A percentile compares a stretch with the other conserved stretches of the same genome.
Evolutionary conservation across 257 asterid species (phyloP).

Genomic region (Voacanga thouarsii): DNA sequence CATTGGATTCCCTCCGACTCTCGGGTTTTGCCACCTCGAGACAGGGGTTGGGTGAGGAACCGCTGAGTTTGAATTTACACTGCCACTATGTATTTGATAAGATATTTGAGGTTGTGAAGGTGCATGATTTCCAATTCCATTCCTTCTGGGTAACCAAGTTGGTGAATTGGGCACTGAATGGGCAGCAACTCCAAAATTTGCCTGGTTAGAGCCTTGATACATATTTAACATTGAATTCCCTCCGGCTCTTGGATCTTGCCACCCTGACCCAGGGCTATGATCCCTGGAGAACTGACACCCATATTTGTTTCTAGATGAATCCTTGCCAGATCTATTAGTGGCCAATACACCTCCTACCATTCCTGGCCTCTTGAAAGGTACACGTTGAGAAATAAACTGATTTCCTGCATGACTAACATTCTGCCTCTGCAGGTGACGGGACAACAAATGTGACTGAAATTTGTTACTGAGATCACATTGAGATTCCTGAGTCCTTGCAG

Average conservation of each 20-base stretch:
- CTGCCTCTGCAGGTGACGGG: slow-evolving; percentile 30
- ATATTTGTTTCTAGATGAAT: slow-evolving; percentile 7
- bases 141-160: slow-evolving; percentile 18
- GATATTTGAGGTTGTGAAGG: slow-evolving; percentile 21
- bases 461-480: slow-evolving; percentile 28
- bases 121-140: slow-evolving; percentile 5
- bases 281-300: slow-evolving; percentile 25
- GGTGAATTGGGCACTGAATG: slow-evolving; percentile 5
- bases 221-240: slow-evolving; percentile 20
- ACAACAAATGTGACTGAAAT: slow-evolving; percentile 20
- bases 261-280: slow-evolving; percentile 24
- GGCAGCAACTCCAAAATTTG: slow-evolving; percentile 8
- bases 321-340: slow-evolving; percentile 19
- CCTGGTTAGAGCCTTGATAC: slow-evolving; percentile 10
- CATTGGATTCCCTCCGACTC: slow-evolving; percentile 19
- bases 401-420: slow-evolving; percentile 28
- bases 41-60: slow-evolving; percentile 18
- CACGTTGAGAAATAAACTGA: slow-evolving; percentile 25
- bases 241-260: slow-evolving; percentile 18
- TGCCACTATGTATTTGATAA: slow-evolving; percentile 11
- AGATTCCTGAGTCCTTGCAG: slow-evolving; percentile 25
- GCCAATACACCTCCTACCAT: slow-evolving; percentile 22
- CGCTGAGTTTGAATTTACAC: slow-evolving; percentile 17
- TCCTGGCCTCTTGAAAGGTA: slow-evolving; percentile 34
- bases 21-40: not conserved